These are phyloP conservation scores for Jamesozyma piceae DNA, from an alignment of 805 yeast species.

Conservation along the genomic window DNA sequence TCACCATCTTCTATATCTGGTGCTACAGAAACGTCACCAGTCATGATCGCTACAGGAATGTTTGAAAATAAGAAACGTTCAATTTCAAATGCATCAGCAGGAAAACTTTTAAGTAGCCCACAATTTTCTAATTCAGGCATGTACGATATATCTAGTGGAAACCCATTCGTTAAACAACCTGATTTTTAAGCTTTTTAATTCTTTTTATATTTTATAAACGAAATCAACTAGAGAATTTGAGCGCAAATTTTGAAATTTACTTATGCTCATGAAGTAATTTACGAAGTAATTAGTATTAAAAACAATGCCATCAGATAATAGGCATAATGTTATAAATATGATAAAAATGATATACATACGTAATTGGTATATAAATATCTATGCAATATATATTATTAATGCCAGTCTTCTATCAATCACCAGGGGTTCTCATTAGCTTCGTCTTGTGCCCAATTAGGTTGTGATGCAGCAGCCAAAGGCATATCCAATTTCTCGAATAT, in stretches of 20 bases:
- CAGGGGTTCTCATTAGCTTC: slow-evolving; percentile 59
- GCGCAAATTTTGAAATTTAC: no score
- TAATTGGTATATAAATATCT: no score
- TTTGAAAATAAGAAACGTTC: slow-evolving; percentile 19
- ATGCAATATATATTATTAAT: no score
- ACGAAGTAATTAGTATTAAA: no score
- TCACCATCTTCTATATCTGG: background rate
- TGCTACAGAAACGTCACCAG: slow-evolving; percentile 3
- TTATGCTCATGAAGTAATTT: no score
- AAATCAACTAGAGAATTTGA: no score
- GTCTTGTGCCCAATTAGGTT: slow-evolving; percentile 39
- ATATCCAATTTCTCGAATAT: slow-evolving; percentile 59
- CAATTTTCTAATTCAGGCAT: slow-evolving; percentile 3
- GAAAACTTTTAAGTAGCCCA: background rate
- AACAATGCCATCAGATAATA: no score
- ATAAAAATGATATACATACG: no score
- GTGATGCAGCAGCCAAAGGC: slow-evolving; percentile 39
- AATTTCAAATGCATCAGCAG: slow-evolving; percentile 3
- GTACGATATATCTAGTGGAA: background rate
- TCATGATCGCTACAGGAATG: slow-evolving; percentile 21
- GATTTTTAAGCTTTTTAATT: background rate
- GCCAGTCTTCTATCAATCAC: no score
- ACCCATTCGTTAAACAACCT: background rate
- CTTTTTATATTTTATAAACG: no score
- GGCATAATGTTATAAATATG: no score